phyloP scores from a whole-genome alignment of 139 green algal species.

The Medakamo hakoo region DNA sequence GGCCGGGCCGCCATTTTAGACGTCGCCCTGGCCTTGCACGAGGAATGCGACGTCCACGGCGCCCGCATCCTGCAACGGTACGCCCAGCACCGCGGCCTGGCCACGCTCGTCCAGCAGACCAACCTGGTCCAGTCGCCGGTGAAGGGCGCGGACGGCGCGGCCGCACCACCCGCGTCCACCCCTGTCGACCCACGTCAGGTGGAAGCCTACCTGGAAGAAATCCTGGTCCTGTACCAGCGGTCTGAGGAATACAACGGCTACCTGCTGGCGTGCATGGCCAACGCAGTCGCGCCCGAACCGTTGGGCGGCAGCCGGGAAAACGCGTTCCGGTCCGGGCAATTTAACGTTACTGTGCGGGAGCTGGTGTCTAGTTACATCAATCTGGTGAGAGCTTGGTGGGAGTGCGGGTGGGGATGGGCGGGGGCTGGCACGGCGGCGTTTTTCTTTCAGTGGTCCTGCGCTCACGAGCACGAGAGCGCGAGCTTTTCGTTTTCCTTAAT shows the following conservation, averaged over 20 bases:
- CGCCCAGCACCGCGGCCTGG: slow-evolving; percentile 44
- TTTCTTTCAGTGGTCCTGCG: neutral
- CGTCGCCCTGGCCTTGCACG: slow-evolving; percentile 25
- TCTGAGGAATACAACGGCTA: slow-evolving; percentile 84
- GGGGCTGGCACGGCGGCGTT: neutral
- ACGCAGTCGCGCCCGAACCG: slow-evolving; percentile 13
- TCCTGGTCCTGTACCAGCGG: slow-evolving; percentile 59
- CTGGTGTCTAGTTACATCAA: slow-evolving; percentile 69
- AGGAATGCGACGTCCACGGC: slow-evolving; percentile 51
- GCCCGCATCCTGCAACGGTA: slow-evolving; percentile 56
- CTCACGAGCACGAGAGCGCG: too few relatives aligned
- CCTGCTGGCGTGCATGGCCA: slow-evolving; percentile 52
- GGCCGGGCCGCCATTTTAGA: slow-evolving; percentile 23
- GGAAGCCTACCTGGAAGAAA: slow-evolving; percentile 56
- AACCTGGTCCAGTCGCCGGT: slow-evolving; percentile 10
- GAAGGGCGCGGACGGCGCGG: slow-evolving; percentile 1
- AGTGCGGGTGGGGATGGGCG: too few relatives aligned
- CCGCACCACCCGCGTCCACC: neutral
- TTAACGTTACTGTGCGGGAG: slow-evolving; percentile 57
- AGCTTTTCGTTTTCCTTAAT: too few relatives aligned
- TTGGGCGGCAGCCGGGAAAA: slow-evolving; percentile 23
- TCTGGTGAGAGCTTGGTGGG: slow-evolving; percentile 32
- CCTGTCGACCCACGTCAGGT: slow-evolving; percentile 17
- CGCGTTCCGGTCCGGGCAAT: slow-evolving; percentile 21
- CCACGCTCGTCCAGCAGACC: slow-evolving; percentile 39